Base-by-base conservation (phyloP, 1,139 yeast genomes). In the Pichia sp. region DNA sequence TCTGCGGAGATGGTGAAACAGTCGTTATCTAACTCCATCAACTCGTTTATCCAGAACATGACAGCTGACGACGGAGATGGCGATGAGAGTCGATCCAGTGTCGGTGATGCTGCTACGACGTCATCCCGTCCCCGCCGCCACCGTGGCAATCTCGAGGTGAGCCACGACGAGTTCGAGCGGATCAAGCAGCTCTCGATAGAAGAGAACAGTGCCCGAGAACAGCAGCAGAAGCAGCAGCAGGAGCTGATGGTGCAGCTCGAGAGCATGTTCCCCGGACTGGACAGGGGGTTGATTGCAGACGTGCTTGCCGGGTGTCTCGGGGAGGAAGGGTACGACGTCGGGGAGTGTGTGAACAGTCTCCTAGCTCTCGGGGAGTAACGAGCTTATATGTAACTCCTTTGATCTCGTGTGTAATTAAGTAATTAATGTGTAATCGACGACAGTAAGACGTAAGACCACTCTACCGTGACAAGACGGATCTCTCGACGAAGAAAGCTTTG, bases 261-360 rank as follows among this genome's bases (percentile, higher is more conserved):
- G 28, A 83, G 81, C 47, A 86, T 90, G 79, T 89, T 90, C 66
- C 96, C 96, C 1, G 71, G 71, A 32, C 68, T 89, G 50, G 96
- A 89, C 56, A 69, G 70, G 35, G 84, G 78, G 1, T 70, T 90
- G 2, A 72, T 90, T 44, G 78, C 74, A 46, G 96, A 90, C 60
- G 83, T 90, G 4, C 75, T 88, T 27, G 68, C 70, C 2, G 79
- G 43, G 5, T 17, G 27, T 11, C 21, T 34, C 17, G 19, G 19
- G n/a, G 21, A 27, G 12, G 30, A 15, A 12, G 43, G 34, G 3
- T 40, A 47, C 21, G 52, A 52, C 15, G 53, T 52, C 8, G 56
- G 53, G 11, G 86, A 87, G 11, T 34, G 45, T 7, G 53, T 50
- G 10, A 44, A 44, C 48, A 43, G 42, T 33, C 41, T 50, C 11